Evolutionary conservation across 306 rosid genomes (phyloP), one percentile per base, ranked within the genome.

Genomic region (Ochetophila trinervis): DNA sequence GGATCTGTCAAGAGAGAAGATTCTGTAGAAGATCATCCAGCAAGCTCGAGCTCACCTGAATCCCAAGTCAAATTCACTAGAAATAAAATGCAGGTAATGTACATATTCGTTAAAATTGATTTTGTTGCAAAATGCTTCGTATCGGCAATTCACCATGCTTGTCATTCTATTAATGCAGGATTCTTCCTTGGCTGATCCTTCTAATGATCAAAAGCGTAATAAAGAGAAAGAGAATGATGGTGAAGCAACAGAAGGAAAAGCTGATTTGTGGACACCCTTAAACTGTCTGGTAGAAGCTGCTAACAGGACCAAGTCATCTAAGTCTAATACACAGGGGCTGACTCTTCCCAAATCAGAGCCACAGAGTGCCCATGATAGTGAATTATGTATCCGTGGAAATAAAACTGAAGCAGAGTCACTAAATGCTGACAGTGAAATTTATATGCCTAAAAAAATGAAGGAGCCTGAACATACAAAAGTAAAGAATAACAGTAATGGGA

Each of bases 251-350:
- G 97, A 93, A 67, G 97, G 95, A 48, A 93, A 93, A 80, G 86
- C 70, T 44, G 99, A 93, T 82, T 86, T 93, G 62, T 93, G 99
- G 99, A 93, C 94, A 15, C 99, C 99, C 10, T 86, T 93, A 80
- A 87, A 87, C 83, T 93, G 99, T 78, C 96, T 93, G 37, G 96
- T 93, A 53, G 99, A 93, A 81, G 97, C 91, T 53, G 99, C 99
- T 56, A 93, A 93, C 74, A 78, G 99, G 74, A 93, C 99, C 51
- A 93, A 90, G 82, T 84, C 91, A 45, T 90, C 90, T 5, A 93
- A 86, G 79, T 76, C 75, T 56, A 83, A 73, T 78, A 83, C 82
- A 53, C 95, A 76, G 63, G 96, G 83, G 74, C 53, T 21, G 32
- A 56, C 82, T 47, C 18, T 64, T 73, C 64, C 86, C 79, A 92